Base-by-base conservation (phyloP, 108 stramenopile genomes). In the Nitzschia sp. region DNA sequence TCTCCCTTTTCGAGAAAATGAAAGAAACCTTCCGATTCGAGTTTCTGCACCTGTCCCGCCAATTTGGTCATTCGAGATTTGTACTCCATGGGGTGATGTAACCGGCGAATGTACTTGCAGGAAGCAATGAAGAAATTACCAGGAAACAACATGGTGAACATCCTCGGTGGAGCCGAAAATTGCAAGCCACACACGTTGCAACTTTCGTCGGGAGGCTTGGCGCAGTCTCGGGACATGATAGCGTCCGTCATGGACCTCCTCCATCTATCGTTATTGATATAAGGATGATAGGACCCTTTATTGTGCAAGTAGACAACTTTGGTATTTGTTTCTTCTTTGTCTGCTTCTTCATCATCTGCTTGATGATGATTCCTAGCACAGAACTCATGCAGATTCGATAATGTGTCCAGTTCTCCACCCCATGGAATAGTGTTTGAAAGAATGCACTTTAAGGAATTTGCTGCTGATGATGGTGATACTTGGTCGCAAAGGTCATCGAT, bases 231-330 rank as follows among this genome's bases (percentile, higher is more conserved):
- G 16, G 26, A 48, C 29, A 9, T 27, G 5, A 56, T 27, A 17
- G 55, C 55, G 21, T 56, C 55, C 11, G 55, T 56, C 55, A 56
- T 56, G 21, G 25, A 27, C 23, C 55, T 4, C 29, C 55, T 26
- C 55, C 55, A 56, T 25, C n/a, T 22, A 32, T 32, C 21, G 4
- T 56, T 22, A 17, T 27, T 17, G 26, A 6, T 56, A 4, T n/a
- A 28, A 56, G 26, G 5, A 56, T 56, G 55, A 56, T 31, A 56
- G 4, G 55, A 56, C n/a, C 55, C 55, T 29, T 56, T 56, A 13
- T 4, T 56, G 21, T 56, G 55, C 5, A 56, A 21, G n/a, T 56
- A 56, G 5, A 56, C 29, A 9, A 56, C 55, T 41, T 41, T 6
- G 6, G 38, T 41, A 41, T 6, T 41, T 11, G 38, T n/a, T n/a